Evolutionary conservation across 2,329 filamentous ascomycete genomes (phyloP), one percentile per base, ranked within the genome.

Genomic region (Diplodia scrobiculata): DNA sequence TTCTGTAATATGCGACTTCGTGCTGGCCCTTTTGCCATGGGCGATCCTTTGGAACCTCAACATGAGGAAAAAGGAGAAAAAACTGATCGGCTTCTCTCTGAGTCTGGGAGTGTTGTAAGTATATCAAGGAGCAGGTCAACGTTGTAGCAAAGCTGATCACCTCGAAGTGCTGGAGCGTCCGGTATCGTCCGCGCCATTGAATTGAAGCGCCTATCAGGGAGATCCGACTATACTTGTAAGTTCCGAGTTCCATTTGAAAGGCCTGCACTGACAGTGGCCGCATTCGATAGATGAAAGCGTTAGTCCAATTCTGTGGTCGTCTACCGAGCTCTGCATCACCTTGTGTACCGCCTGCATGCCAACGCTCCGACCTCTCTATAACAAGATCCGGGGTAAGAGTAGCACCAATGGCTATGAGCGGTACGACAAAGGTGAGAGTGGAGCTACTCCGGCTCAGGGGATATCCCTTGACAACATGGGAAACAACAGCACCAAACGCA

Each of bases 291-390:
- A 75, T 67, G 73, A 74, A 59, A 75, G 72, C 9, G 67, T 73
- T 2, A 71, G 70, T 41, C 74, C 73, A 69, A 71, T 74, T 17
- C 68, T 76, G 6, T 76, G 73, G 73, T 75, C 73, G 5, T 71
- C 71, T 6, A 75, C 73, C n/a, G 72, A 81, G 69, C 71, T 82
- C 63, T 79, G 79, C 64, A 84, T 83, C 58, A 82, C 79, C 11
- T 79, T 82, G 45, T 80, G 77, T 13, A 84, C 80, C 32, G 83
- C 81, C 67, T 83, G 85, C 74, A 84, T 84, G 70, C 84, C 84
- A 5, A 71, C 74, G 32, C 70, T 76, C 0, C 72, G 73, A 1
- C 73, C 73, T 13, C 77, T 81, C 68, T 85, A 19, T 9, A 36
- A 62, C 29, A 62, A 62, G 14, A 14, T 62, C 7, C 58, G 58